Evolutionary conservation across 352 stramenopile species (phyloP), one percentile per base, ranked within the genome.

Genomic region (Phytopythium litorale): DNA sequence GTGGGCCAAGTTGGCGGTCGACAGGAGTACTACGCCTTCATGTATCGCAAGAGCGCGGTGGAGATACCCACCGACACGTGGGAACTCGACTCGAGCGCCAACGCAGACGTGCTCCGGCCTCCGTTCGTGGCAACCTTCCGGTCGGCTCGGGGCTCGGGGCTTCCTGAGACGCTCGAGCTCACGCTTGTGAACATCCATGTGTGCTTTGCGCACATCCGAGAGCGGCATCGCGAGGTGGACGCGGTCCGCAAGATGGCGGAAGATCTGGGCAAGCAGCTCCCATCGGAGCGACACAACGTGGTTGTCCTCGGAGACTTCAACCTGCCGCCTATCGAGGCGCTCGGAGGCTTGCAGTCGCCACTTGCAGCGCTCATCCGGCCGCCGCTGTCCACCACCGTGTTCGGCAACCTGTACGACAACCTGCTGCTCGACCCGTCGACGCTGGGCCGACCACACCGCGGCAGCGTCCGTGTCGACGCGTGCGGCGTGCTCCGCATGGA

Each of bases 301-400:
- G 49, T 89, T 16, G 66, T 89, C 15, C 55, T 91, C 7, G 82
- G 80, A 25, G 80, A 89, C 61, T 89, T 91, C 59, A 89, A 89
- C 57, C 67, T 91, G 45, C 66, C 76, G 2, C 80, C 74, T 0
- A 72, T 86, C 40, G 79, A 89, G 13, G 60, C 81, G 15, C 52
- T 71, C 3, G 58, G 60, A 7, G 69, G 65, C 37, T 58, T 65
- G 0, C 46, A 68, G 0, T 69, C 70, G 4, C 43, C 65, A 15
- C 70, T 60, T 2, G 67, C 73, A 42, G 74, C 79, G 7, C 66
- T 89, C 8, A 75, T 91, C 50, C 76, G 73, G 25, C 71, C 79
- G 11, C 76, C 76, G 1, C 52, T 85, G 8, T 67, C 76, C 5
- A 84, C 72, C 6, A 89, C 76, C 11, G 72, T 91, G 2, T 85